A percentile compares a stretch with the other conserved stretches of the same genome.
phyloP scores from a whole-genome alignment of 768 basidiomycete genomes.

The Aureoboletus auriporus region DNA sequence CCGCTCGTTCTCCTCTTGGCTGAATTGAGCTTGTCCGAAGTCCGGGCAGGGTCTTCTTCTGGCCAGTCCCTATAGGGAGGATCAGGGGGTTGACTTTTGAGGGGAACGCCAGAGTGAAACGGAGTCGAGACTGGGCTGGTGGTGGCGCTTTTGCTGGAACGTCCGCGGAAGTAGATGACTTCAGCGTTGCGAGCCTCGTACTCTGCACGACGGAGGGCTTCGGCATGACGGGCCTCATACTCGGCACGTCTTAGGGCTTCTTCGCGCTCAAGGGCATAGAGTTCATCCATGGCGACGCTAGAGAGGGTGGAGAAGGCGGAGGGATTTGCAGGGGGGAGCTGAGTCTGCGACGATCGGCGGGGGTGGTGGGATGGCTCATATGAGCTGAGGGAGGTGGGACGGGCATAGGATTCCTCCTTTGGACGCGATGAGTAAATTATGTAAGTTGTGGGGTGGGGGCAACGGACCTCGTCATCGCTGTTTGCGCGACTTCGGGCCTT shows the following conservation, averaged over 20 bases:
- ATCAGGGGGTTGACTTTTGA: conserved; percentile 32
- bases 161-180: conserved; percentile 32
- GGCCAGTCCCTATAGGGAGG: conserved; percentile 35
- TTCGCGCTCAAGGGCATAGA: conserved; percentile 82
- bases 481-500: conserved; percentile 76
- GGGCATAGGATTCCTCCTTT: conserved; percentile 55
- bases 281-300: conserved; percentile 80
- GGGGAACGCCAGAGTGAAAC: conserved; percentile 22
- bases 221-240: conserved; percentile 75
- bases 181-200: conserved; percentile 53
- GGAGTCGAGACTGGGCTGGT: conserved; percentile 58
- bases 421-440: conserved; percentile 20
- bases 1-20: conserved; percentile 49
- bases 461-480: conserved; percentile 78
- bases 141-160: conserved; percentile 61
- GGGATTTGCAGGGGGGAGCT: conserved; percentile 28
- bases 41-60: conserved; percentile 23
- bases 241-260: conserved; percentile 85
- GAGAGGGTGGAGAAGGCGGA: conserved; percentile 67
- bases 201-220: conserved; percentile 61
- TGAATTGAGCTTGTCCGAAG: conserved; percentile 22
- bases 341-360: conserved; percentile 24
- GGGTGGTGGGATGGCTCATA: conserved; percentile 36
- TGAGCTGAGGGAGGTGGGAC: conserved; percentile 48
- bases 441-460: conserved; percentile 24